phyloP scores from a whole-genome alignment of 2,329 filamentous ascomycete species.

The Curvularia hawaiiensis region DNA sequence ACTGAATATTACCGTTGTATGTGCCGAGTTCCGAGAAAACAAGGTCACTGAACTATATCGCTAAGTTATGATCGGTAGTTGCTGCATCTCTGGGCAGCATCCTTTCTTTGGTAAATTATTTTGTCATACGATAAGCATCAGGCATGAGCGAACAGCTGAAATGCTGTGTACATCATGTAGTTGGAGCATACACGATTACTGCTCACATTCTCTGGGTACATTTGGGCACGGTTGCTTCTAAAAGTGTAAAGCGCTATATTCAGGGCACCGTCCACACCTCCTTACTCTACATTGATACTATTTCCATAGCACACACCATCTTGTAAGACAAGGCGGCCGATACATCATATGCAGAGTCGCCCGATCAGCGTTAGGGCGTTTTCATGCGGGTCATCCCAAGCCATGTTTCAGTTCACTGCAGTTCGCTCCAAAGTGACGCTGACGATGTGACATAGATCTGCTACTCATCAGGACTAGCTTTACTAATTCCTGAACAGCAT shows the following conservation, averaged over 20 bases:
- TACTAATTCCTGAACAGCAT: not conserved
- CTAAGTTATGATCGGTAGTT: not conserved
- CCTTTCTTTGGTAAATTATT: not conserved
- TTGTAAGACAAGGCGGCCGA: not conserved
- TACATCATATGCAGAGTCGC: not conserved
- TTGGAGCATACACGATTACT: not conserved
- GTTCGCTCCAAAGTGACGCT: not conserved
- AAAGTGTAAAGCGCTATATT: not conserved
- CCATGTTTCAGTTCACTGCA: not conserved
- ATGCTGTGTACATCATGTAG: not conserved
- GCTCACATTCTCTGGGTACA: not conserved
- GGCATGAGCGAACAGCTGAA: not conserved
- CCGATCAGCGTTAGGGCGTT: not conserved
- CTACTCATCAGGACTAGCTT: not conserved
- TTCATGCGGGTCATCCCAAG: not conserved
- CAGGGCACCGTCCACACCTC: not conserved
- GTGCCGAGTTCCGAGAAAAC: not conserved
- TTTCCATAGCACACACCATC: not conserved
- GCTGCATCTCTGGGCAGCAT: not conserved
- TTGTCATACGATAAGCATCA: not conserved
- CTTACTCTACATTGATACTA: not conserved
- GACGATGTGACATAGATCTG: slow-evolving; percentile 2
- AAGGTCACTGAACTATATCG: not conserved
- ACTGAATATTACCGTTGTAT: not conserved
- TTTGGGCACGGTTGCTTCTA: not conserved